Base-by-base conservation (phyloP, 1,284 basidiomycete genomes). In the Ustilago vetiveriae region DNA sequence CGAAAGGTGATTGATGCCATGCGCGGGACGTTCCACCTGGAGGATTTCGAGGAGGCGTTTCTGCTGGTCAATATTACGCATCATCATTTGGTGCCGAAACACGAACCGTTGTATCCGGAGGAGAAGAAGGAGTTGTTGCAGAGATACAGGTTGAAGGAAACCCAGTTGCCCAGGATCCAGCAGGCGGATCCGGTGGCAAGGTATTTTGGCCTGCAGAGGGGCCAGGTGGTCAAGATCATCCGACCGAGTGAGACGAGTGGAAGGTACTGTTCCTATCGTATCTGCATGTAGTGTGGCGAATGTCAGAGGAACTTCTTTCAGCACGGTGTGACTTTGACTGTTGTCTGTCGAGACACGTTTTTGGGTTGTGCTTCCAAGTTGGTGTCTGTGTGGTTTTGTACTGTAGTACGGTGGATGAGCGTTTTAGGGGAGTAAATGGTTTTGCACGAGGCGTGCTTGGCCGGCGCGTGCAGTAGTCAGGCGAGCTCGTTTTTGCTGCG, bases 191-290 rank as follows among this genome's bases (percentile, higher is more conserved):
- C 96, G 6, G 95, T 99, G 13, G 94, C 95, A 33, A 88, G 94
- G 66, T 98, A 99, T 84, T 99, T 97, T 84, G 96, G 96, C 45
- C 87, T 98, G 60, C 88, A 89, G 79, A 87, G 96, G 63, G 94
- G 95, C 21, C 92, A 97, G 83, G 96, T 99, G 33, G 96, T 98
- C 82, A 97, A 97, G 85, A 98, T 99, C 76, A 98, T 92, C 60
- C 86, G 96, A 37, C 75, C 94, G 22, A 94, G 92, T 82, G 96
- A 98, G 86, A 98, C 96, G 16, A 91, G 91, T 72, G 96, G 95
- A 66, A 88, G 96, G 76, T 98, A 94, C 81, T 91, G 91, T 59
- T 92, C 90, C 76, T 95, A 92, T 85, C 89, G 92, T 58, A 92
- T 93, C 81, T 92, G 79, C 54, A 68, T 80, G 58, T 78, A 60